Conservation (phyloP, 176 grass and related monocot species). For the Rhynchospora tenuis region DNA sequence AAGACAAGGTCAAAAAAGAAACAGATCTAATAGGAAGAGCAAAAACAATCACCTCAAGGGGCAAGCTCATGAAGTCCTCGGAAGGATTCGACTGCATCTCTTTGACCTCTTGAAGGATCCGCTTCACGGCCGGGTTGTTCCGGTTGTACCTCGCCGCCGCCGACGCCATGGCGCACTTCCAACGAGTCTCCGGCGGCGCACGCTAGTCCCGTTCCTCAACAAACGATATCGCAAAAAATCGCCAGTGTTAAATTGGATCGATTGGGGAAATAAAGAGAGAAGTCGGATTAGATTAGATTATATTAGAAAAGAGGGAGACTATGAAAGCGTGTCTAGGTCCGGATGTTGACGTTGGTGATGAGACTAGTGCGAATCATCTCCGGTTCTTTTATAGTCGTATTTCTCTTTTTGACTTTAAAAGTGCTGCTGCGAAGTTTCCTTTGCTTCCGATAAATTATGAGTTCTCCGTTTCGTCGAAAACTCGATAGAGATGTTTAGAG, state of each 20-base stretch:
- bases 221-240: constrained; percentile 14
- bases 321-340: not conserved
- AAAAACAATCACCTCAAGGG: constrained; percentile 67
- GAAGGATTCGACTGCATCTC: constrained; percentile 98
- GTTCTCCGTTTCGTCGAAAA: not conserved
- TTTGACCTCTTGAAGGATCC: constrained; percentile 99
- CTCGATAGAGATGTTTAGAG: not conserved
- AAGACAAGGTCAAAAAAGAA: not conserved
- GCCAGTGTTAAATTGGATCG: constrained; percentile 20
- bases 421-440: not conserved
- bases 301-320: not conserved
- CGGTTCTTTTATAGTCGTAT: not conserved
- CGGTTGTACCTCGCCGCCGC: constrained; percentile 58
- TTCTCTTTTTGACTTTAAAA: not conserved
- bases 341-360: not conserved
- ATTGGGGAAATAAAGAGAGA: not conserved
- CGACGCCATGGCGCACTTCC: constrained; percentile 35
- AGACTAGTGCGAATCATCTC: not conserved
- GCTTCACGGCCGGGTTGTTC: constrained; percentile 98
- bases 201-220: not conserved
- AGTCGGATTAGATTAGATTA: constrained; percentile 4
- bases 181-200: not conserved
- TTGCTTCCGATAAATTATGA: not conserved
- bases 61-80: constrained; percentile 85
- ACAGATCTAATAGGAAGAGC: not conserved